Conservation (phyloP, 306 rosid species). For the Fragaria iinumae region DNA sequence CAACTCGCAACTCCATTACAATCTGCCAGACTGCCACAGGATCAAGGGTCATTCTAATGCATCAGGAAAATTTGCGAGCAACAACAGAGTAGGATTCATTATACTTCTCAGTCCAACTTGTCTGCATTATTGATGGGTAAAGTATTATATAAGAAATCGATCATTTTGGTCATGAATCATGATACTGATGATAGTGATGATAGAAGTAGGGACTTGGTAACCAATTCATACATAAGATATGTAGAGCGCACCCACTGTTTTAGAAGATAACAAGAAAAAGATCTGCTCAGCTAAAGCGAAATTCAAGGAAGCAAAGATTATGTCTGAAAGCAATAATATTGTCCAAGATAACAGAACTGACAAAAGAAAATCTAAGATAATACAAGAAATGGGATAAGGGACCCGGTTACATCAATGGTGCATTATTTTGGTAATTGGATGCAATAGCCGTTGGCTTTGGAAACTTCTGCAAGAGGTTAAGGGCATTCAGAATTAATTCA, state of each 20-base stretch:
- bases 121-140: background rate
- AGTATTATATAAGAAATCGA: background rate
- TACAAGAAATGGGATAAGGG: slow-evolving; percentile 19
- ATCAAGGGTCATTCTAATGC: background rate
- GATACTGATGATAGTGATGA: background rate
- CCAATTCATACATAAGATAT: background rate
- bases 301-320: slow-evolving; percentile 25
- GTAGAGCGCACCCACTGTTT: background rate
- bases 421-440: slow-evolving; percentile 13
- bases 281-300: slow-evolving; percentile 13
- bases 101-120: background rate
- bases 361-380: slow-evolving; percentile 7
- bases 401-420: slow-evolving; percentile 10
- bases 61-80: background rate
- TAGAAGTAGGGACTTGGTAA: slow-evolving; percentile 11
- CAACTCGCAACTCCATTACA: background rate
- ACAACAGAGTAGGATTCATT: background rate
- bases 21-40: background rate
- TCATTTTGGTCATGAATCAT: slow-evolving; percentile 6
- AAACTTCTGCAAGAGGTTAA: background rate
- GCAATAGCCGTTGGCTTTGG: background rate
- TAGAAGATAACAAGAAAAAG: slow-evolving; percentile 3
- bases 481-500: background rate
- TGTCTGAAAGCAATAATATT: background rate
- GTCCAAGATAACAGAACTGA: background rate